phyloP scores from a whole-genome alignment of 257 asterid genomes.

The Ligustrum vulgare region DNA sequence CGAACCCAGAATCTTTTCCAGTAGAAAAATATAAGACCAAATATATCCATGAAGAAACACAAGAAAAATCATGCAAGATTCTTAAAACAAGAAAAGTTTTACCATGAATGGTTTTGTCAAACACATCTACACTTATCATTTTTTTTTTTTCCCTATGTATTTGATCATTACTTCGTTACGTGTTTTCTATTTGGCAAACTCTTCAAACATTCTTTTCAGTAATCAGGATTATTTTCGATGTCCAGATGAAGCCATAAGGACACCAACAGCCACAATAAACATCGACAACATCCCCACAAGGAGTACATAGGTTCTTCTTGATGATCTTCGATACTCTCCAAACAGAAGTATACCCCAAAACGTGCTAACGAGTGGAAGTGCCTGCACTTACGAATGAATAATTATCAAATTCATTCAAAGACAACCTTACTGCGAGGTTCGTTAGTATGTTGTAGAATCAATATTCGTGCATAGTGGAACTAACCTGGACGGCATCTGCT shows the following conservation, averaged over 20 bases:
- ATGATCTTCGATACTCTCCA: constrained; percentile 82
- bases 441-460: neutral
- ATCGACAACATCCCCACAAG: constrained; percentile 69
- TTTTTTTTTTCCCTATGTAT: too few relatives aligned
- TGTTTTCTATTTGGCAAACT: neutral
- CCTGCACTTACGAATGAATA: constrained; percentile 41
- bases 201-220: neutral
- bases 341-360: constrained; percentile 83
- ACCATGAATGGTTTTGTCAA: too few relatives aligned
- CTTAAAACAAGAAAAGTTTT: too few relatives aligned
- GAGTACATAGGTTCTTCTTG: constrained; percentile 62
- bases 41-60: too few relatives aligned
- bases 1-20: constrained; percentile 3
- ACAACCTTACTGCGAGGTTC: neutral
- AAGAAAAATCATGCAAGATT: too few relatives aligned
- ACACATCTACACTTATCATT: too few relatives aligned
- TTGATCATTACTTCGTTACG: neutral
- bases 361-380: constrained; percentile 92
- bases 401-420: neutral
- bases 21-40: too few relatives aligned
- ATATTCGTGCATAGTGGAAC: constrained; percentile 1
- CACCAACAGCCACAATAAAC: constrained; percentile 79
- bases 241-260: constrained; percentile 90
- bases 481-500: constrained; percentile 97
- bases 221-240: constrained; percentile 44